Evolutionary conservation across 257 asterid species (phyloP), one percentile per base, ranked within the genome.

Genomic region (Buddleja alternifolia): DNA sequence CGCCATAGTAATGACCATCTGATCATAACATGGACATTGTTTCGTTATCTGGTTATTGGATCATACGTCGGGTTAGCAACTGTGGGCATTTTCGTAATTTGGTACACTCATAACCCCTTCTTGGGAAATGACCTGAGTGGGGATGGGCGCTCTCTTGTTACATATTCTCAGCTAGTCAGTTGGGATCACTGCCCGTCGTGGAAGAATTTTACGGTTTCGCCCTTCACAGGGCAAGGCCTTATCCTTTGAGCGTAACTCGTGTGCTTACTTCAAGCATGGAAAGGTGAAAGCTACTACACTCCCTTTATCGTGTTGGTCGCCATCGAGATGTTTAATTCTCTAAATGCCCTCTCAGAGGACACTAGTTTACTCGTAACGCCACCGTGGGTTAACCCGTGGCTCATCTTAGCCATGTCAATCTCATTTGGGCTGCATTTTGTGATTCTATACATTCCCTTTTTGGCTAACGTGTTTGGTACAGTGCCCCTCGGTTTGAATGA

Each of bases 311-410:
- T 88, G 8, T 72, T 88, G 66, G 96, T 88, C 5, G 86, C 90
- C 55, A 86, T 88, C 21, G 96, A 88, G 77, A 86, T 88, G 96
- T 88, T 86, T 64, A 88, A 88, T 63, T 88, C 96, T 44, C 86
- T 88, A 24, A 88, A 88, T 52, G 96, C 93, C 9, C 89, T 86
- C 15, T 88, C 93, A 0, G 96, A 88, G 69, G 93, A 88, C 24
- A 86, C 89, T 25, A 88, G 96, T 63, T 84, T 88, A 16, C 10
- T 84, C 36, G 39, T 84, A 36, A 88, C 86, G 96, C 96, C 93
- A 32, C 95, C 95, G 4, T 88, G 95, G 95, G 90, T 82, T 63
- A 88, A 88, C 79, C 95, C 95, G 0, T 77, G 86, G 83, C 86
- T 88, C 46, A 90, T 88, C 58, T 57, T 88, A 75, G 96, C 96